Conservation (phyloP, 176 grass and related monocot genomes). For the Oryza glumipatula region DNA sequence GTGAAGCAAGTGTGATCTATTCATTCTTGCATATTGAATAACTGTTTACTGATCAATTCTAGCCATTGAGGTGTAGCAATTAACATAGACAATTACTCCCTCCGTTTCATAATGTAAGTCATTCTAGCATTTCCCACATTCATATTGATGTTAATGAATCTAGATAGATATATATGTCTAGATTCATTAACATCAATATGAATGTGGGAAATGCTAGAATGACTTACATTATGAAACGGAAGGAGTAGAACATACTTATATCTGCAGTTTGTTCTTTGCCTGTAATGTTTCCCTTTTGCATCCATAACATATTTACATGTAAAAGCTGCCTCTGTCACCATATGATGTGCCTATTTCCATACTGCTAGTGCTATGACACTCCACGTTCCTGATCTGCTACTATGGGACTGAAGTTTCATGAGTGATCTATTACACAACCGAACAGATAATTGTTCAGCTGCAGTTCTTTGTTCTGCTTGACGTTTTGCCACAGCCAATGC, state of each 20-base stretch:
- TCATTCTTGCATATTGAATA: neutral
- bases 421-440: neutral
- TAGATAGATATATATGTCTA: no score
- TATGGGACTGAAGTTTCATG: neutral
- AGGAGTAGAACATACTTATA: neutral
- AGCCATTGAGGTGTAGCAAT: neutral
- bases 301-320: neutral
- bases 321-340: neutral
- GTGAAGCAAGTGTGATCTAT: neutral
- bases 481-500: neutral
- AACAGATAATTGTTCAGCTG: neutral
- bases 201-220: no score
- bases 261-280: neutral
- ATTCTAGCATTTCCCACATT: no score
- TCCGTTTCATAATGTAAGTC: no score
- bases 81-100: neutral
- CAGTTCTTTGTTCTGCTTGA: neutral
- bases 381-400: neutral
- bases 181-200: no score
- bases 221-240: no score
- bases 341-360: neutral
- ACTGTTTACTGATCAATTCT: neutral
- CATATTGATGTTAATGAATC: no score
- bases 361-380: conserved; percentile 10
- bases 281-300: neutral